Evolutionary conservation across 1,139 yeast species (phyloP).

Genomic region (Scheffersomyces illinoinensis): DNA sequence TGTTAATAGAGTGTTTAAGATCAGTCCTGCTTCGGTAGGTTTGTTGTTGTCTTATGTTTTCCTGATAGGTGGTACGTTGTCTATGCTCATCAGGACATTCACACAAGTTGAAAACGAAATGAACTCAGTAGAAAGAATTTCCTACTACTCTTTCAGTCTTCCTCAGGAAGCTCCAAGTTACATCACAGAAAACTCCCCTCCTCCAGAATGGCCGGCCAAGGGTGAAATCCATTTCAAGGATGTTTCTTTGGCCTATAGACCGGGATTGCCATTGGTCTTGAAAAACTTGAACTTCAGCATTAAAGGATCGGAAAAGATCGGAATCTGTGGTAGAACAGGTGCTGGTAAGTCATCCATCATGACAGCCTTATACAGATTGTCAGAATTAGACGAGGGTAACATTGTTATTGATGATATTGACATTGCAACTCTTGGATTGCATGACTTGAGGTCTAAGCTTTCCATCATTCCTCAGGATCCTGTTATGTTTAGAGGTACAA

Average conservation of each 20-base stretch:
- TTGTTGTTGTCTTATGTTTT: conserved; percentile 60
- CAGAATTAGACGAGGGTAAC: conserved; percentile 51
- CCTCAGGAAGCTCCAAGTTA: conserved; percentile 39
- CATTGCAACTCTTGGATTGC: conserved; percentile 34
- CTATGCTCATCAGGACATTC: conserved; percentile 46
- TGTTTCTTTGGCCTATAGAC: conserved; percentile 67
- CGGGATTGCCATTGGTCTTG: conserved; percentile 70
- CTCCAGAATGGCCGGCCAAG: conserved; percentile 32
- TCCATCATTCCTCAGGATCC: conserved; percentile 25
- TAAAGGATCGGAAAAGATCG: conserved; percentile 60
- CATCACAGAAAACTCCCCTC: conserved; percentile 11
- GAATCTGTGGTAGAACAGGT: conserved; percentile 76
- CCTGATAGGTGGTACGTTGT: conserved; percentile 45
- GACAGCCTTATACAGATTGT: conserved; percentile 59
- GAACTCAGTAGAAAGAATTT: conserved; percentile 81
- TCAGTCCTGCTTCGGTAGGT: conserved; percentile 68
- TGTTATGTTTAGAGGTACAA: conserved; percentile 18
- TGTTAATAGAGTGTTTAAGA: conserved; percentile 58
- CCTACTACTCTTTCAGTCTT: conserved; percentile 57
- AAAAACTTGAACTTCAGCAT: conserved; percentile 49
- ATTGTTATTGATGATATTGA: conserved; percentile 61
- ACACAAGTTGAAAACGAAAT: conserved; percentile 77
- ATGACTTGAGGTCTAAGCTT: conserved; percentile 15
- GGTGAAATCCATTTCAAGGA: conserved; percentile 56
- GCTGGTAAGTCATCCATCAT: conserved; percentile 74